These are phyloP conservation scores for Lipomyces spencermartinsiae DNA, from an alignment of 805 yeast genomes.

Conservation along the genomic window DNA sequence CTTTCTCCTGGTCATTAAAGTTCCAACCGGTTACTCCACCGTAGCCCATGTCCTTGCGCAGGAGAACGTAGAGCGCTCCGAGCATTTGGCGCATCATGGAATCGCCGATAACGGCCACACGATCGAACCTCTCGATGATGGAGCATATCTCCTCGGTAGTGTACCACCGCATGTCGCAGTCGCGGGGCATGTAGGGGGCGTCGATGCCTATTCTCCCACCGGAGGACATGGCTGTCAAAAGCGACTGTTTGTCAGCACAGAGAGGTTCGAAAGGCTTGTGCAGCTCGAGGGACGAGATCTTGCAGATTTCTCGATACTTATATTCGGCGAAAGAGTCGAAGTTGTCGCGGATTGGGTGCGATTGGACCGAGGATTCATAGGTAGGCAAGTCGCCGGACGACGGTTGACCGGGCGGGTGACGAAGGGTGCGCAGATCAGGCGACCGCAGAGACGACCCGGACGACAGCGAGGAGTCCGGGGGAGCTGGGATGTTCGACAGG, in stretches of 20 bases:
- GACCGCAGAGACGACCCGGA: not conserved
- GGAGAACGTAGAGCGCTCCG: conserved; percentile 34
- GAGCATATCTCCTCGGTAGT: conserved; percentile 34
- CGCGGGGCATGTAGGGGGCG: conserved; percentile 39
- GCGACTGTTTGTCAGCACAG: conserved; percentile 30
- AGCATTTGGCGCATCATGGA: conserved; percentile 40
- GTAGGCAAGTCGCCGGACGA: not conserved
- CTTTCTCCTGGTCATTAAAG: conserved; percentile 36
- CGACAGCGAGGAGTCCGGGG: not conserved
- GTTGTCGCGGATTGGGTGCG: conserved; percentile 24
- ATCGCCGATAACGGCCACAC: conserved; percentile 35
- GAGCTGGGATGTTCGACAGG: conserved; percentile 18
- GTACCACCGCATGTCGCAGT: conserved; percentile 39
- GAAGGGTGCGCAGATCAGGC: not conserved
- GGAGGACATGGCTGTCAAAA: conserved; percentile 34
- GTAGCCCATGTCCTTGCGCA: conserved; percentile 36
- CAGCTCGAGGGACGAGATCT: conserved; percentile 36
- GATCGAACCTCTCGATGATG: conserved; percentile 35
- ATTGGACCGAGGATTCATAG: not conserved
- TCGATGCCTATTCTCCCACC: conserved; percentile 38
- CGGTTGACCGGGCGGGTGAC: not conserved
- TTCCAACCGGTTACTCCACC: conserved; percentile 39
- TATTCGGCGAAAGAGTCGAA: conserved; percentile 37
- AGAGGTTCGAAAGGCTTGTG: conserved; percentile 38
- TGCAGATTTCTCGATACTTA: conserved; percentile 34